Percentiles rank a stretch among this genome's conserved stretches.
These are phyloP conservation scores for Breviolum minutum DNA, from an alignment of 73 alveolate species.

Conservation along the genomic window DNA sequence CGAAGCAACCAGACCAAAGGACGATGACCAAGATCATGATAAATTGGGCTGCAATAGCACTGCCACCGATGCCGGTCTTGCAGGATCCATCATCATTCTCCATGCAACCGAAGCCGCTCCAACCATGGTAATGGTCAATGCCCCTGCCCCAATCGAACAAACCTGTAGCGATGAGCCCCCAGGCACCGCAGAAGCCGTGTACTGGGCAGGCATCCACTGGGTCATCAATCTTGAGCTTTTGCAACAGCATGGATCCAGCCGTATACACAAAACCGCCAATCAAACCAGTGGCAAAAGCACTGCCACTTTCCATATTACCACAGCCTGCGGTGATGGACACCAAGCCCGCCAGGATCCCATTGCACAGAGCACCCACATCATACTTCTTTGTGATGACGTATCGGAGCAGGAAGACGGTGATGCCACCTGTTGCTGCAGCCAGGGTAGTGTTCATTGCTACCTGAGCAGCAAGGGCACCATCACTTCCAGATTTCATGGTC, in stretches of 20 bases:
- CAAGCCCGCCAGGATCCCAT: slow-evolving; percentile 96
- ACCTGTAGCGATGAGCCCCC: slow-evolving; percentile 30
- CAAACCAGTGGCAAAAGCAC: slow-evolving; percentile 16
- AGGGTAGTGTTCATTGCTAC: slow-evolving; percentile 69
- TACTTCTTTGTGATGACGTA: slow-evolving; percentile 3
- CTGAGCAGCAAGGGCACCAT: slow-evolving; percentile 25
- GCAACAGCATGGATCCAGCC: slow-evolving; percentile 43
- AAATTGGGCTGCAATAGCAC: slow-evolving; percentile 37
- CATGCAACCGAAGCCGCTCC: slow-evolving; percentile 64
- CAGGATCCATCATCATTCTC: background rate
- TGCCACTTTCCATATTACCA: slow-evolving; percentile 49
- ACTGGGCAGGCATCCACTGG: slow-evolving; percentile 64
- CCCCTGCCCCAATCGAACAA: slow-evolving; percentile 77
- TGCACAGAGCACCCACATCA: slow-evolving; percentile 66
- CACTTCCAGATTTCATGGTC: background rate
- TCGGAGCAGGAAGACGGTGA: slow-evolving; percentile 62
- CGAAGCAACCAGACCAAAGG: background rate
- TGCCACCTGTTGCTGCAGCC: slow-evolving; percentile 68
- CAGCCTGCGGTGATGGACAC: slow-evolving; percentile 96
- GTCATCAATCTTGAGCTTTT: slow-evolving; percentile 47
- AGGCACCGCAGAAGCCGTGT: slow-evolving; percentile 52
- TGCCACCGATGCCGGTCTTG: slow-evolving; percentile 51
- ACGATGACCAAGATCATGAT: background rate
- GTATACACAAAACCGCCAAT: slow-evolving; percentile 21
- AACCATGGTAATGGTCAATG: slow-evolving; percentile 54